Evolutionary conservation across 129 eudicot species (phyloP).

Genomic region (Helianthus tuberosus): DNA sequence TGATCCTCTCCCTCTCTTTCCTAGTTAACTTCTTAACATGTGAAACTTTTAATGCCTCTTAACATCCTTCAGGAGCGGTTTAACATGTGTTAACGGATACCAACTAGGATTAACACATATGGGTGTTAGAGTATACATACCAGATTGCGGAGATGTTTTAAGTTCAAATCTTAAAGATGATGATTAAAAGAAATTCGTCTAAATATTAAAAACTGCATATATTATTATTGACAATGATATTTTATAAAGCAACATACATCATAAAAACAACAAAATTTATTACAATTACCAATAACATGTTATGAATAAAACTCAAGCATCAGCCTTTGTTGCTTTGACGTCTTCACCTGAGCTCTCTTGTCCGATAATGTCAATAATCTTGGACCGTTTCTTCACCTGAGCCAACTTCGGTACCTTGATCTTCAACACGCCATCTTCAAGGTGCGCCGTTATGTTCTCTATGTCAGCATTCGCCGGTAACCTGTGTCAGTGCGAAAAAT

Average conservation of each 20-base stretch:
- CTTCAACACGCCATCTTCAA: constrained; percentile 50
- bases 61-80: too few species aligned
- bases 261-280: not conserved
- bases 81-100: too few species aligned
- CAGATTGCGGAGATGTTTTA: too few species aligned
- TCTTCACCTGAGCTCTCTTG: constrained; percentile 29
- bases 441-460: constrained; percentile 42
- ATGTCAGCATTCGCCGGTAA: constrained; percentile 49
- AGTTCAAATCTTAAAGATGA: too few species aligned
- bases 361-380: constrained; percentile 36
- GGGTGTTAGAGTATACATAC: too few species aligned
- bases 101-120: too few species aligned
- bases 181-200: too few species aligned
- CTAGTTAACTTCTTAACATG: too few species aligned
- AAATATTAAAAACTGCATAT: too few species aligned
- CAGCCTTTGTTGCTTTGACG: constrained; percentile 26
- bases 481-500: too few species aligned
- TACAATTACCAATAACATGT: not conserved
- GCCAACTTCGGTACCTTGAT: constrained; percentile 42
- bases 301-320: not conserved
- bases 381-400: constrained; percentile 41
- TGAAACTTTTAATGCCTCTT: too few species aligned
- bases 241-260: not conserved
- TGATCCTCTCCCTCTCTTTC: too few species aligned
- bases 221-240: not conserved